Base-by-base conservation (phyloP, 805 yeast species). In the Barnettozyma populi region DNA sequence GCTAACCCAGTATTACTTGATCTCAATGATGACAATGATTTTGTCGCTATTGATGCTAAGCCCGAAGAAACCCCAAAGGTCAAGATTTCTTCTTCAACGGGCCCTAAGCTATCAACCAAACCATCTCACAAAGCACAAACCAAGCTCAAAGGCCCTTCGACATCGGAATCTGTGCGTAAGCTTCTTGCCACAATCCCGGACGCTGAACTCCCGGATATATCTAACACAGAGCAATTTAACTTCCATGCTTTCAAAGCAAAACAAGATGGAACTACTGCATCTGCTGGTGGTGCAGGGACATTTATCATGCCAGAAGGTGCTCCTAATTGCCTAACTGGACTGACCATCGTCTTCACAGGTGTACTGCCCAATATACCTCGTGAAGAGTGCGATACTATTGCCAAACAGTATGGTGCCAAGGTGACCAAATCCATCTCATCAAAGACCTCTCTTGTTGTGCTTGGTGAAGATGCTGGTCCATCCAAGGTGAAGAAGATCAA, bases 391-490 rank as follows among this genome's bases (percentile, higher is more conserved):
- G 95, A 87, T 59, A 72, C 76, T 21, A 60, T 86, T 11, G 96
- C 97, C 5, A 83, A 87, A 57, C 75, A 77, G 53, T 89, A 92
- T 59, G 99, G 99, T 14, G 99, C 96, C 4, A 82, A 82, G 57
- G 95, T 92, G 16, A 87, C 95, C 5, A 81, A 87, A 56, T 78
- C 96, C 0, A 84, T 92, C 23, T 86, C 94, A 47, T 80, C 88
- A 10, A 87, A 84, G 59, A 94, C 99, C 1, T 78, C 89, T 21
- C 72, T 90, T 41, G 96, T 92, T 2, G 97, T 94, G 1, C 73
- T 94, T 27, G 99, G 99, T 7, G 89, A 77, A 45, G 97, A 94
- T 55, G 98, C 99, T 2, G 99, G 99, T 0, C 97, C 98, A 2
- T 81, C 89, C n/a, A 94, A 94, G 65, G 80, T 94, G 38, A 79